Base-by-base conservation (phyloP, 2,329 filamentous ascomycete genomes). In the Hypoxylon sp. region DNA sequence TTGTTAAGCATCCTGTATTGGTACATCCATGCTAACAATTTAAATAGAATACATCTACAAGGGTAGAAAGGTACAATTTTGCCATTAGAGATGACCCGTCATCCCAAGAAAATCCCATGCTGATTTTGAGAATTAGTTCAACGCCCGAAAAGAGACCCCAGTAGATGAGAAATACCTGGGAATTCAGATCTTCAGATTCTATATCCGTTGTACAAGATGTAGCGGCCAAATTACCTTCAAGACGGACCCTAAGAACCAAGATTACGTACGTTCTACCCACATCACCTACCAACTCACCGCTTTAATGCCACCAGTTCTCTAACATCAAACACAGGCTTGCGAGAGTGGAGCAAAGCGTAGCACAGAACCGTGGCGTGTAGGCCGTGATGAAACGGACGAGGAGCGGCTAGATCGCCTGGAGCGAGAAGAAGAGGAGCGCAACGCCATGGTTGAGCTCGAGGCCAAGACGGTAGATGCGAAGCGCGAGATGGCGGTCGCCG, bases 361-460 rank as follows among this genome's bases (percentile, higher is more conserved):
- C 80, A 96, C 96, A 70, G 96, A 99, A 80, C 92, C 92, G 0
- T 99, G 96, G 96, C 85, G 94, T 26, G 83, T 88, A 63, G 82
- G 83, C 8, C 79, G 79, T 55, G 86, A 88, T 24, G 95, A 98
- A 82, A 95, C 93, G 1, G 92, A 97, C 72, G 94, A 98, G 78
- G 89, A 97, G 82, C 86, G 92, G 46, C 83, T 98, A 5, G 94
- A 98, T 79, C 85, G 96, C 26, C 81, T 98, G 4, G 94, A 98
- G 44, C 93, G 85, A 42, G 93, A 88, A 71, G 83, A 90, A 71
- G 88, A 91, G 65, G 94, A 97, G 80, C 87, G 90, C 71, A 94
- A 98, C 79, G 93, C 94, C 22, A 99, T 99, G 97, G 92, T 92
- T 63, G 94, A 98, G 78, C 82, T 99, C 51, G 96, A 99, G 82